phyloP scores from a whole-genome alignment of 2,329 filamentous ascomycete species.

The Lachnellula arida region DNA sequence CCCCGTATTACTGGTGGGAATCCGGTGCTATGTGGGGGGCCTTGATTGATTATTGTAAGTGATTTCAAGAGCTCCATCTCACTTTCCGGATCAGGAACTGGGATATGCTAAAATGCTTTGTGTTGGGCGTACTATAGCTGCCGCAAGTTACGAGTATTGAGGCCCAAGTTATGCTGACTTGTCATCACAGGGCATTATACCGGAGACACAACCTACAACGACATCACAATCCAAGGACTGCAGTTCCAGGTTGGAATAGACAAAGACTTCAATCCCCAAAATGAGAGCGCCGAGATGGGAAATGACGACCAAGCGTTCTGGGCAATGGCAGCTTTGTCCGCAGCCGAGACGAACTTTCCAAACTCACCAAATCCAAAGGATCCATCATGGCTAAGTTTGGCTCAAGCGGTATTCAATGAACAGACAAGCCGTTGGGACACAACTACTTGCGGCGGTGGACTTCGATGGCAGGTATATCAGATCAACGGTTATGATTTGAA shows the following conservation, averaged over 20 bases:
- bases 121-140: not conserved
- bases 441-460: conserved; percentile 61
- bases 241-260: conserved; percentile 68
- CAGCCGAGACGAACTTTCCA: conserved; percentile 61
- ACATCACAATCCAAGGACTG: conserved; percentile 60
- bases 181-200: conserved; percentile 58
- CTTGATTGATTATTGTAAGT: conserved; percentile 64
- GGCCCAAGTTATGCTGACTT: not conserved
- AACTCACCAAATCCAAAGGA: conserved; percentile 45
- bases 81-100: too few relatives aligned
- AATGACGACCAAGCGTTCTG: conserved; percentile 75
- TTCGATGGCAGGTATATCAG: conserved; percentile 77
- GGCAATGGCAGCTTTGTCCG: conserved; percentile 63
- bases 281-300: conserved; percentile 61
- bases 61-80: not conserved
- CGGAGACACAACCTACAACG: conserved; percentile 65
- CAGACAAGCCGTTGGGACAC: conserved; percentile 69
- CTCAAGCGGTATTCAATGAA: conserved; percentile 75
- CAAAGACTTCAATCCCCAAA: conserved; percentile 71
- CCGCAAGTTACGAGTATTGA: not conserved
- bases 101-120: not conserved
- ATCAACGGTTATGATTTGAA: conserved; percentile 83
- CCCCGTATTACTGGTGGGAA: conserved; percentile 40
- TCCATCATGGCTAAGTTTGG: conserved; percentile 65
- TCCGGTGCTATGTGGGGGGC: conserved; percentile 67